Evolutionary conservation across 768 basidiomycete species (phyloP), one percentile per base, ranked within the genome.

Genomic region (Suillus sp.): DNA sequence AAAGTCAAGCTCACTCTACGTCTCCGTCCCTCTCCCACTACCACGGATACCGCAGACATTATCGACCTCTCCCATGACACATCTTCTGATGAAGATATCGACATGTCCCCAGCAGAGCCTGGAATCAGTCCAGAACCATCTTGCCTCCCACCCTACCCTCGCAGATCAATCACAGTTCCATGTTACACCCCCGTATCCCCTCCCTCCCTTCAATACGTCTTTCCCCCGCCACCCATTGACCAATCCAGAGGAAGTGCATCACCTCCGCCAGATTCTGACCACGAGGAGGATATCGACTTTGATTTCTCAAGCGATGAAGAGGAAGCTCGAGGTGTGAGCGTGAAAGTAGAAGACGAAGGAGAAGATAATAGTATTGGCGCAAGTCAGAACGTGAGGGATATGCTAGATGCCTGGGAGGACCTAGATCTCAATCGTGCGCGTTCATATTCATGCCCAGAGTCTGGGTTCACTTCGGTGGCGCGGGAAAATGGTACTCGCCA

Each of bases 1-100:
- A 91, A 91, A 70, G 84, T 90, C 69, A 91, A 89, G 70, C 80
- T 92, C 37, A 88, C 86, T 3, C 78, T 91, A 32, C 83, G 88
- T 42, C 83, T 91, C 48, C 84, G 84, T 62, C 77, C 75, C 4
- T 69, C 74, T 51, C 70, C 75, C 3, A 66, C 77, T 53, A 66
- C 66, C 20, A 64, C 70, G 42, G 66, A 30, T 4, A 48, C 67
- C 9, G 70, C 67, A 37, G 75, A 76, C 48, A 66, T 77, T 42
- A 80, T 81, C 45, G 80, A 83, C 70, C 68, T 83, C 38, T 78
- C 82, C 3, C 75, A 74, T 38, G 81, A 82, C 50, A 68, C 72
- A 14, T 53, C 66, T 16, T 20, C 61, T 38, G 65, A 40, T 38
- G 66, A 66, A 50, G 70, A 69, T 11, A 43, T 59, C 48, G 66